Base-by-base conservation (phyloP, 495 filamentous ascomycete species). In the Podospora appendiculata region DNA sequence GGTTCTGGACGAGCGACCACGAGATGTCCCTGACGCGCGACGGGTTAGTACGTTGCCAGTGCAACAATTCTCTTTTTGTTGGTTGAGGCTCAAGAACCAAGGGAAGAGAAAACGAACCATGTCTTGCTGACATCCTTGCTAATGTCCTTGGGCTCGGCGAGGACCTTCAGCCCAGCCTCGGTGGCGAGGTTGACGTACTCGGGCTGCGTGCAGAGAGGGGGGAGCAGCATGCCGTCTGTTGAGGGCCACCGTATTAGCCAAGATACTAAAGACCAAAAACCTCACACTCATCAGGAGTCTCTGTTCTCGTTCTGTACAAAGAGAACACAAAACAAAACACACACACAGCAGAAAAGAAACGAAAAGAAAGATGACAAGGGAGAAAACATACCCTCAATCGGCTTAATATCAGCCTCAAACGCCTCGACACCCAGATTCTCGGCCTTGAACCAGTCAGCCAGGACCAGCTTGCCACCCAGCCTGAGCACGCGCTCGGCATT, bases 371-470 rank as follows among this genome's bases (percentile, higher is more conserved):
- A n/a, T n/a, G n/a, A 33, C 17, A 13, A 32, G 1, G n/a, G 7
- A 5, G 18, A 50, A 50, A 1, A 59, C 59, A 47, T 34, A 69
- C 64, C 74, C 58, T 80, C 79, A 45, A 83, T 82, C 3, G 73
- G 76, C 55, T 71, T 70, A 36, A 84, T 77, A 51, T 84, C 77
- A 9, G 60, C 63, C 1, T 72, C 68, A 48, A 76, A 69, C 58
- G 75, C 58, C 52, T 62, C 59, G 36, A 69, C 55, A 0, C 63
- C 64, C 57, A 78, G 59, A 3, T 42, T 64, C 51, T 75, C 78
- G 25, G 60, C 67, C 65, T 74, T 77, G 58, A 76, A 80, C 75
- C 78, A 82, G 57, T 82, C 79, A 32, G 79, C 78, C 49, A 81
- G 58, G 16, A 77, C 77, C 47, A 82, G 45, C 54, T 72, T 79